These are phyloP conservation scores for Arxiozyma slooffiae DNA, from an alignment of 1,139 yeast genomes.

Conservation along the genomic window DNA sequence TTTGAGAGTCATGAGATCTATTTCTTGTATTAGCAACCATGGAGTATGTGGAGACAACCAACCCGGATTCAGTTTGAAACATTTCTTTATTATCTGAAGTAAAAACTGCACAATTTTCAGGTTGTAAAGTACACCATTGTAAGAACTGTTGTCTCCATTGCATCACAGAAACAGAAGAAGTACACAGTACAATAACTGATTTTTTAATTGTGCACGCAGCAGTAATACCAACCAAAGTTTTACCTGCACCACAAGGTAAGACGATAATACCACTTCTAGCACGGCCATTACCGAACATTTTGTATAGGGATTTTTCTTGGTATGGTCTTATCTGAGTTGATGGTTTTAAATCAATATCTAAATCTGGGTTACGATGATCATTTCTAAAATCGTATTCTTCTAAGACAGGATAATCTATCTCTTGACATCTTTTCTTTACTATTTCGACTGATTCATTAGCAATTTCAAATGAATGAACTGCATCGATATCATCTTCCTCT, in stretches of 20 bases:
- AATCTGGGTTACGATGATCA: conserved; percentile 80
- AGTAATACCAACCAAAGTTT: conserved; percentile 93
- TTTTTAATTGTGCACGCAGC: conserved; percentile 97
- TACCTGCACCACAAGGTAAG: conserved; percentile 98
- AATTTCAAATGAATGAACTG: conserved; percentile 93
- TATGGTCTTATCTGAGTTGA: conserved; percentile 97
- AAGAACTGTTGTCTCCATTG: conserved; percentile 98
- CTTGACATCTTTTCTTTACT: conserved; percentile 90
- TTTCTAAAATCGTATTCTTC: conserved; percentile 97
- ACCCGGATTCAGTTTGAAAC: conserved; percentile 90
- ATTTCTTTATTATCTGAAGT: conserved; percentile 95
- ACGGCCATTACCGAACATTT: conserved; percentile 99
- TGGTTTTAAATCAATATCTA: conserved; percentile 90
- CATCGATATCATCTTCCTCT: conserved; percentile 80
- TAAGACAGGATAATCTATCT: conserved; percentile 90
- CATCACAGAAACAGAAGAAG: conserved; percentile 97
- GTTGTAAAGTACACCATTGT: conserved; percentile 98
- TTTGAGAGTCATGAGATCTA: conserved; percentile 94
- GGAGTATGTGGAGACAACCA: conserved; percentile 93
- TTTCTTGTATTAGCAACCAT: conserved; percentile 98
- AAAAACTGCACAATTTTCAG: conserved; percentile 93
- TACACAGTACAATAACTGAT: conserved; percentile 89
- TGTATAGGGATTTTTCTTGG: conserved; percentile 89
- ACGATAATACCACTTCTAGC: conserved; percentile 98
- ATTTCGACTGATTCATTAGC: conserved; percentile 83